A percentile compares a stretch with the other conserved stretches of the same genome.
These are phyloP conservation scores for Tuber calosporum DNA, from an alignment of 495 filamentous ascomycete genomes.

Conservation along the genomic window DNA sequence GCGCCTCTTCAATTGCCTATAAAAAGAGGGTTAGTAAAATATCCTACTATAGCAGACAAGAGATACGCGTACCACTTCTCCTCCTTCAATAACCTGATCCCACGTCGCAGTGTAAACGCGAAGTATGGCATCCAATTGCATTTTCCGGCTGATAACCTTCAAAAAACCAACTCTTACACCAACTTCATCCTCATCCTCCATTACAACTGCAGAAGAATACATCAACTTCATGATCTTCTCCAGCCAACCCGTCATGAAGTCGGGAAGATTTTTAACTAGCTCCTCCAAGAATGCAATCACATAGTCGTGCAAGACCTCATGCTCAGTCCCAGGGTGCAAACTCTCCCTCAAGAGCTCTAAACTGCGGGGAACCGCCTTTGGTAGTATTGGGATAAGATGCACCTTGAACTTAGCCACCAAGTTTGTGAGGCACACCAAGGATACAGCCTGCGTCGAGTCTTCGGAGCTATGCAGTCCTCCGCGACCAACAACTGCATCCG, in stretches of 20 bases:
- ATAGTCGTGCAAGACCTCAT: slow-evolving; percentile 64
- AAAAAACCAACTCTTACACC: slow-evolving; percentile 35
- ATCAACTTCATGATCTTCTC: slow-evolving; percentile 57
- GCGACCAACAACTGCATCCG: slow-evolving; percentile 64
- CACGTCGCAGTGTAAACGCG: slow-evolving; percentile 10
- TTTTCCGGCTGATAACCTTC: background rate
- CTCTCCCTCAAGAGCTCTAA: slow-evolving; percentile 61
- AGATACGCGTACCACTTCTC: background rate
- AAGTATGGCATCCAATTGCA: background rate
- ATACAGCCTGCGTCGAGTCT: slow-evolving; percentile 64
- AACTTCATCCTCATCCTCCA: slow-evolving; percentile 50
- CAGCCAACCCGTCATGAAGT: slow-evolving; percentile 71
- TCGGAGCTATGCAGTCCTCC: slow-evolving; percentile 69
- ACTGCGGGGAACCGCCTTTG: slow-evolving; percentile 61
- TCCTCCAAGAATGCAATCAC: slow-evolving; percentile 69
- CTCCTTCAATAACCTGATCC: slow-evolving; percentile 8
- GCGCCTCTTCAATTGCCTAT: background rate
- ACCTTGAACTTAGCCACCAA: slow-evolving; percentile 81
- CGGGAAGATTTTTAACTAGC: slow-evolving; percentile 72
- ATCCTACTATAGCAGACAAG: background rate
- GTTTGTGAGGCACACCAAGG: slow-evolving; percentile 79
- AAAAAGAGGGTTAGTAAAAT: background rate
- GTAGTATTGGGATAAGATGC: slow-evolving; percentile 72
- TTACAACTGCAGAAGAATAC: slow-evolving; percentile 44
- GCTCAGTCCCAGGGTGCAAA: slow-evolving; percentile 49